Evolutionary conservation across 2,329 filamentous ascomycete species (phyloP).

Genomic region (Ophiostoma sp.): DNA sequence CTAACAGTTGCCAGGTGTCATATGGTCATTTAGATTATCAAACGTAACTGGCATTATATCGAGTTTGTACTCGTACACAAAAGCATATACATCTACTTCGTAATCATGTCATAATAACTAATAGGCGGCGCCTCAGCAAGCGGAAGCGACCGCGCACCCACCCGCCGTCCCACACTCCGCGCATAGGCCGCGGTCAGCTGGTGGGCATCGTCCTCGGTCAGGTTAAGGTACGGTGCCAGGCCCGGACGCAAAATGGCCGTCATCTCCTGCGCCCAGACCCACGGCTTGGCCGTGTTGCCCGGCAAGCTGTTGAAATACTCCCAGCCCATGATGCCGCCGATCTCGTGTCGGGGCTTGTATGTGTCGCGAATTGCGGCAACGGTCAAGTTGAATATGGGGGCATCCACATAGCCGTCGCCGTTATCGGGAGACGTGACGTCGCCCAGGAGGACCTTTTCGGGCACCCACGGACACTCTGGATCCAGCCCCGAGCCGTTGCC

Average conservation of each 20-base stretch:
- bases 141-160: background rate
- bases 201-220: background rate
- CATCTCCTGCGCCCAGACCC: slow-evolving; percentile 73
- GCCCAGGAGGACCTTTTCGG: slow-evolving; percentile 70
- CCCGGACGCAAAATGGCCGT: slow-evolving; percentile 40
- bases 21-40: too few species aligned
- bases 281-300: slow-evolving; percentile 56
- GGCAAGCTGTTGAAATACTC: slow-evolving; percentile 85
- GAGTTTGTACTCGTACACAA: too few species aligned
- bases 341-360: slow-evolving; percentile 48
- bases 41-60: too few species aligned
- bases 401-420: slow-evolving; percentile 51
- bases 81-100: background rate
- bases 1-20: too few species aligned
- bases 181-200: background rate
- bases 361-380: slow-evolving; percentile 50
- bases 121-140: background rate
- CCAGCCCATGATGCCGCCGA: slow-evolving; percentile 92
- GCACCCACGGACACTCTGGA: slow-evolving; percentile 49
- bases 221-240: background rate
- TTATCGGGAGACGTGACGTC: slow-evolving; percentile 74
- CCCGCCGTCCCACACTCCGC: background rate
- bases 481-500: slow-evolving; percentile 43
- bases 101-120: background rate
- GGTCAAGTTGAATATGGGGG: slow-evolving; percentile 43